These are phyloP conservation scores for Rhodotorula sp. DNA, from an alignment of 1,284 basidiomycete species.

Conservation along the genomic window DNA sequence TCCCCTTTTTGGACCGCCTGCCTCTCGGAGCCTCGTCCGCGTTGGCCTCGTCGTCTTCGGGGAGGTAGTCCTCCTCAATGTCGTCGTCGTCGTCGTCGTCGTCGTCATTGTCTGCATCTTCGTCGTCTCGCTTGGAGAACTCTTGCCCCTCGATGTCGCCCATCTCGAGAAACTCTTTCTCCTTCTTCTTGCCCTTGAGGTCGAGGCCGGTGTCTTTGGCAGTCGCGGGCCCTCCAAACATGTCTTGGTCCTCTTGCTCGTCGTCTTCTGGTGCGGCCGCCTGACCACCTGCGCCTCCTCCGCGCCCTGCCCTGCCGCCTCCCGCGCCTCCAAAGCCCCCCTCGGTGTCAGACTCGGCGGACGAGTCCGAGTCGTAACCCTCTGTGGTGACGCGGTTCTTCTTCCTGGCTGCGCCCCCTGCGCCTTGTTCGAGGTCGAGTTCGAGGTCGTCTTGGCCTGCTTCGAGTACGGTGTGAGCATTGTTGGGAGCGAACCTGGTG, in stretches of 20 bases:
- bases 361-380: conserved; percentile 40
- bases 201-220: conserved; percentile 30
- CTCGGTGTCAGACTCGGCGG: conserved; percentile 22
- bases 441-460: conserved; percentile 32
- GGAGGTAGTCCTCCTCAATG: conserved; percentile 65
- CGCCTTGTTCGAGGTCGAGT: conserved; percentile 32
- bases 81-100: conserved; percentile 48
- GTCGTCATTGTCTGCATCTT: conserved; percentile 37
- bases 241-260: conserved; percentile 61
- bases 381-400: conserved; percentile 33
- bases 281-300: conserved; percentile 7
- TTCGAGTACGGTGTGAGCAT: conserved; percentile 4
- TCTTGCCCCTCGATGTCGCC: conserved; percentile 96
- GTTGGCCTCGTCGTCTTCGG: conserved; percentile 56
- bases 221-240: conserved; percentile 77
- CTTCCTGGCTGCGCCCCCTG: not conserved
- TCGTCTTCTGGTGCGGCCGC: conserved; percentile 49
- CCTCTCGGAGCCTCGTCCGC: conserved; percentile 45
- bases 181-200: conserved; percentile 63
- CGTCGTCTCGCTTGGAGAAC: conserved; percentile 54
- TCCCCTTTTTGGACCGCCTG: conserved; percentile 67
- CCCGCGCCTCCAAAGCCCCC: conserved; percentile 34
- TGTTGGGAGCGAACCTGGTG: conserved; percentile 28
- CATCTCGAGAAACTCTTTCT: conserved; percentile 67
- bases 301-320: conserved; percentile 20